Percentiles rank a stretch among this genome's conserved stretches.
These are phyloP conservation scores for Fagopyrum homotropicum DNA, from an alignment of 148 eudicot species.

Conservation along the genomic window DNA sequence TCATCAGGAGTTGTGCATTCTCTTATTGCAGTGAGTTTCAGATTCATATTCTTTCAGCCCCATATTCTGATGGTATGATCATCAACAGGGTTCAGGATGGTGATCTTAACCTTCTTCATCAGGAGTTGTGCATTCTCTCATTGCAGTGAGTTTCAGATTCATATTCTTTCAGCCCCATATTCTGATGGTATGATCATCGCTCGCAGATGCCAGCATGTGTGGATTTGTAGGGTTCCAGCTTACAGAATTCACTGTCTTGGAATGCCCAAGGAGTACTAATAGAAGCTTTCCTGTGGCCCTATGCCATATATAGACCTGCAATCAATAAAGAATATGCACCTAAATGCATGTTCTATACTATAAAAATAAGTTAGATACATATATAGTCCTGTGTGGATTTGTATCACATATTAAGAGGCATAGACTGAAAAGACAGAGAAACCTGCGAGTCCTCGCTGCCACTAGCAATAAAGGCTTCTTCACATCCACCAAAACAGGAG, in stretches of 20 bases:
- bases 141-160: constrained; percentile 35
- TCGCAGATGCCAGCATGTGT: constrained; percentile 82
- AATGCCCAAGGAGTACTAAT: constrained; percentile 55
- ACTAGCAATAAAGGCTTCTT: constrained; percentile 86
- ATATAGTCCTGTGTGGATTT: constrained; percentile 24
- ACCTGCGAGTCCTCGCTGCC: constrained; percentile 99
- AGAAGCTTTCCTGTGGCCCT: constrained; percentile 61
- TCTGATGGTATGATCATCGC: constrained; percentile 79
- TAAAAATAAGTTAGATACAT: constrained; percentile 8
- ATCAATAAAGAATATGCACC: constrained; percentile 2
- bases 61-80: constrained; percentile 47
- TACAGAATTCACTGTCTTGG: constrained; percentile 72
- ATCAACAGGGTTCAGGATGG: constrained; percentile 15
- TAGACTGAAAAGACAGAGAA: constrained; percentile 10
- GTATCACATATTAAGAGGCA: neutral
- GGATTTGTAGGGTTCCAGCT: constrained; percentile 85
- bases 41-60: constrained; percentile 40
- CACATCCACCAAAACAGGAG: constrained; percentile 86
- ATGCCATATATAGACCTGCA: constrained; percentile 90
- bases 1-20: constrained; percentile 1
- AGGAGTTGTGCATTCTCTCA: constrained; percentile 22
- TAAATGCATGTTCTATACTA: neutral
- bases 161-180: constrained; percentile 59
- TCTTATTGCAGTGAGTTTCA: constrained; percentile 44
- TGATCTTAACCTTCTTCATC: neutral